phyloP scores from a whole-genome alignment of 192 early-diverging fungal genomes.

The Coemansia sp. region DNA sequence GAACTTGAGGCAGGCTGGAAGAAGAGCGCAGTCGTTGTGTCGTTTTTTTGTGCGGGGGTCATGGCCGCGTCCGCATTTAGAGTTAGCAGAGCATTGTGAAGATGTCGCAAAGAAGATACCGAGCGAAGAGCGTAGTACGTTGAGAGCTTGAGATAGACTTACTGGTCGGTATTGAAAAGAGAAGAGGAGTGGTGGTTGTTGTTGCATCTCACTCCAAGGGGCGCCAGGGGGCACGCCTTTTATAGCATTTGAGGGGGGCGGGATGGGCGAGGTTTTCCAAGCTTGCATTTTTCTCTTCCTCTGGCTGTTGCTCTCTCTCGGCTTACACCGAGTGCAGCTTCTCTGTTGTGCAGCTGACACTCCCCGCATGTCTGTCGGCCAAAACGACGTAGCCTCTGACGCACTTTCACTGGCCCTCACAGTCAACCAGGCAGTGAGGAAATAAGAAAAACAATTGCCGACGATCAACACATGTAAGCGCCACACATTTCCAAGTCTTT shows the following conservation, averaged over 20 bases:
- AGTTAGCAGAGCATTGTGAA: not conserved
- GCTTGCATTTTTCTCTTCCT: not conserved
- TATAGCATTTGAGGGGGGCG: not conserved
- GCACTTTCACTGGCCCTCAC: not conserved
- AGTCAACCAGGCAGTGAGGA: not conserved
- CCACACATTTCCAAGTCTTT: not conserved
- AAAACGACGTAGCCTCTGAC: no score
- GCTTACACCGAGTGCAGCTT: not conserved
- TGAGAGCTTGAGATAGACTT: not conserved
- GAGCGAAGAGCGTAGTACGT: not conserved
- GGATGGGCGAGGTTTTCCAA: not conserved
- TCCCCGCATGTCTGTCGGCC: no score
- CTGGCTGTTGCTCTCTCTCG: no score
- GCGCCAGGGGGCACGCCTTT: not conserved
- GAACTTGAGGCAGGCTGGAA: no score
- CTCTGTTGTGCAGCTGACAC: not conserved
- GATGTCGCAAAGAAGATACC: not conserved
- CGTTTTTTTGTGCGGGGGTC: not conserved
- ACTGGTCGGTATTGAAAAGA: no score
- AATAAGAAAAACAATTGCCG: not conserved
- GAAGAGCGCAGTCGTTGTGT: not conserved
- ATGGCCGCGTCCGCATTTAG: not conserved
- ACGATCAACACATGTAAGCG: not conserved
- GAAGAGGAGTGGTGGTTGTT: not conserved
- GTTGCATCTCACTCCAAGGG: not conserved